Conservation (phyloP, 345 rosid species). For the Diplotaxis tenuifolia region DNA sequence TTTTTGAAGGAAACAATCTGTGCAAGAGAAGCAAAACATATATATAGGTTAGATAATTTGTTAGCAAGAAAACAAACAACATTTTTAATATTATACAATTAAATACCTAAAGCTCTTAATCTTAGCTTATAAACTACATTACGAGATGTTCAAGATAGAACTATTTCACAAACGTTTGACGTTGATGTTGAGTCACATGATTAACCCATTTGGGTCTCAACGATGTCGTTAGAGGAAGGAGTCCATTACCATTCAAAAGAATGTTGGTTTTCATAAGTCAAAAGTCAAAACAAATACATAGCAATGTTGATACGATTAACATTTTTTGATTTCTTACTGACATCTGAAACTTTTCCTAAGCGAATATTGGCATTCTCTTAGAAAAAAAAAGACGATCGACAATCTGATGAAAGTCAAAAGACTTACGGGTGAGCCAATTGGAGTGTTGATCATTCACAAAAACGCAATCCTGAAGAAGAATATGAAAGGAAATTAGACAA, state of each 20-base stretch:
- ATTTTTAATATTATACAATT: too few relatives aligned
- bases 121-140: too few relatives aligned
- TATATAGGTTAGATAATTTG: neutral
- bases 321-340: too few relatives aligned
- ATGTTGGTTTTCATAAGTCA: neutral
- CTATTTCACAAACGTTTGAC: neutral
- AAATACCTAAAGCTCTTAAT: neutral
- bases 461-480: too few relatives aligned
- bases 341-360: too few relatives aligned
- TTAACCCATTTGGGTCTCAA: neutral
- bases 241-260: neutral
- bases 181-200: neutral
- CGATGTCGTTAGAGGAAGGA: neutral
- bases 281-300: neutral
- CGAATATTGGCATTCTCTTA: too few relatives aligned
- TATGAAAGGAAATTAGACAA: too few relatives aligned
- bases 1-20: conserved; percentile 16
- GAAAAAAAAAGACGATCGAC: too few relatives aligned
- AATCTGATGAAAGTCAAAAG: too few relatives aligned
- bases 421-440: too few relatives aligned
- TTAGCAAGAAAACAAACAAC: neutral
- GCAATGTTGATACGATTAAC: neutral
- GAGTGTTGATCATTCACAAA: too few relatives aligned
- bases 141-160: neutral
- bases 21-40: neutral